These are phyloP conservation scores for Penicillium aurantiogriseum DNA, from an alignment of 2,329 filamentous ascomycete species.

Conservation along the genomic window DNA sequence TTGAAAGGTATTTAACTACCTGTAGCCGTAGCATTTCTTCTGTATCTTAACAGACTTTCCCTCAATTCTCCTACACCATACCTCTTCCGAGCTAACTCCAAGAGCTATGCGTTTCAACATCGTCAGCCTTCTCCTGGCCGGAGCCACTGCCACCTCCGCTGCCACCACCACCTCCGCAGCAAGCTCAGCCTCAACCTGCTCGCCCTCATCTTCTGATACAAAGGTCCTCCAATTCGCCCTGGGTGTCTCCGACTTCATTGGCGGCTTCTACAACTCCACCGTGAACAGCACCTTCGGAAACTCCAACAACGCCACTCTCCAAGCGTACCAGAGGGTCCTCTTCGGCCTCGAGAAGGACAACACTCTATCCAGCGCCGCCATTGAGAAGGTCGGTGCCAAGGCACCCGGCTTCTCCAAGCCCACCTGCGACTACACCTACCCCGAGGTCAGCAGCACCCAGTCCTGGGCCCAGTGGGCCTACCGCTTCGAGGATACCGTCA, in stretches of 20 bases:
- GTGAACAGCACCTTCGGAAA: slow-evolving; percentile 23
- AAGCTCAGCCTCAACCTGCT: slow-evolving; percentile 15
- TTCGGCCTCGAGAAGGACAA: slow-evolving; percentile 26
- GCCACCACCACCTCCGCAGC: slow-evolving; percentile 11
- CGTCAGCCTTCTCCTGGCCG: slow-evolving; percentile 22
- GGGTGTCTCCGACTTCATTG: slow-evolving; percentile 25
- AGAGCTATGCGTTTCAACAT: slow-evolving; percentile 21
- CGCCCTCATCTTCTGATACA: slow-evolving; percentile 20
- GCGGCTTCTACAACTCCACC: slow-evolving; percentile 29
- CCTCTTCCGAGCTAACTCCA: neutral
- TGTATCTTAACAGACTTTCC: neutral
- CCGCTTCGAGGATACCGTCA: slow-evolving; percentile 21
- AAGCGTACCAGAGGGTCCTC: slow-evolving; percentile 19
- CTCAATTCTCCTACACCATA: neutral
- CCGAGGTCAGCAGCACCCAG: slow-evolving; percentile 14
- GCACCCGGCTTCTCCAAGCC: slow-evolving; percentile 20
- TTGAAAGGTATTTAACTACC: neutral
- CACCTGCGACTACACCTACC: slow-evolving; percentile 25
- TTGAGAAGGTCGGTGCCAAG: slow-evolving; percentile 19
- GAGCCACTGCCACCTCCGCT: slow-evolving; percentile 11
- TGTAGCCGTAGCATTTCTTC: neutral
- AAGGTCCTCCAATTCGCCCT: slow-evolving; percentile 25
- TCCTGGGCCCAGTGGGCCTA: slow-evolving; percentile 22
- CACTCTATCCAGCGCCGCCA: slow-evolving; percentile 26
- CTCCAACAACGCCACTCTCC: slow-evolving; percentile 17